Conservation (phyloP, 139 green algal species). For the Astrephomene gubernaculifera region DNA sequence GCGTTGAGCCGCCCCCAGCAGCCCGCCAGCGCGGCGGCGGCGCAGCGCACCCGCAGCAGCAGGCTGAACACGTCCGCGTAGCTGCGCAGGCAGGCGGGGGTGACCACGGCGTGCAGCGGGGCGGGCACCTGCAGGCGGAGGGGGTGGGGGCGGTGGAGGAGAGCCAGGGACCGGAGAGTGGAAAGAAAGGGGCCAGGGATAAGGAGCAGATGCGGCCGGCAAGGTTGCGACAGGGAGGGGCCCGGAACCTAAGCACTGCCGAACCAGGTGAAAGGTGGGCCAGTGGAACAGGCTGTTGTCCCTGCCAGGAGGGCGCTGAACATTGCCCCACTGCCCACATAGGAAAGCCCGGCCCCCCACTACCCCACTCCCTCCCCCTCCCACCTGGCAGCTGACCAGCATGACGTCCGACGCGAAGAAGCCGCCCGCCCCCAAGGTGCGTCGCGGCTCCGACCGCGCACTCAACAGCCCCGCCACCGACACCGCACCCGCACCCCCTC, state of each 20-base stretch:
- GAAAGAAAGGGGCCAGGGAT: too few relatives aligned
- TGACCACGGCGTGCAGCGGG: slow-evolving; percentile 24
- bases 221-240: too few relatives aligned
- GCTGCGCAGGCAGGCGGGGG: background rate
- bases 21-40: background rate
- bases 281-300: too few relatives aligned
- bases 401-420: slow-evolving; percentile 6
- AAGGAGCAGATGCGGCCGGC: too few relatives aligned
- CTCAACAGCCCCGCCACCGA: background rate
- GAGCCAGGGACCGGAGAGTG: background rate
- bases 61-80: slow-evolving; percentile 27
- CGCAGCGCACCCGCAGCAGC: slow-evolving; percentile 25
- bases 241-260: too few relatives aligned
- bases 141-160: background rate
- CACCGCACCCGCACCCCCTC: background rate
- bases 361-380: background rate
- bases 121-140: background rate
- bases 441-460: background rate
- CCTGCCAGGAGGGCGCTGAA: too few relatives aligned
- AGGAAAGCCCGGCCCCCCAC: background rate
- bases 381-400: background rate
- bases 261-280: too few relatives aligned
- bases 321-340: too few relatives aligned
- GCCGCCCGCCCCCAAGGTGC: background rate
- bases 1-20: slow-evolving; percentile 18